Percentiles rank a stretch among this genome's conserved stretches.
These are phyloP conservation scores for Perkinsus marinus DNA, from an alignment of 169 alveolate genomes.

Conservation along the genomic window DNA sequence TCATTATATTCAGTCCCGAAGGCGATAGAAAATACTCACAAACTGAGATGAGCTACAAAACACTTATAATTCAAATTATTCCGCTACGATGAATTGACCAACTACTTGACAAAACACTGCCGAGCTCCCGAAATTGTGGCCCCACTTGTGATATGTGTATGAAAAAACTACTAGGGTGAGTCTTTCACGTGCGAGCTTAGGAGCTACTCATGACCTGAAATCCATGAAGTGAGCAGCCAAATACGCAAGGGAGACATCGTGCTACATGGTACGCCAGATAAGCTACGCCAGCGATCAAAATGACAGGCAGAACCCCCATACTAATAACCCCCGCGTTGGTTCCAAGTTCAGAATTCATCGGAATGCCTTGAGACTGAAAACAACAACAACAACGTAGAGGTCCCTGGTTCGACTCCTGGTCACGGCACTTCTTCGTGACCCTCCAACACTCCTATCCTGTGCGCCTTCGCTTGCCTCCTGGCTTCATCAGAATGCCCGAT, in stretches of 20 bases:
- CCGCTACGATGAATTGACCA: no score
- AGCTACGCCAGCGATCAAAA: background rate
- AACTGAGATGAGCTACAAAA: no score
- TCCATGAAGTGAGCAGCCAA: background rate
- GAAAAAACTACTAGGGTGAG: no score
- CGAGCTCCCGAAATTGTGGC: no score
- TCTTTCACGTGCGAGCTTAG: background rate
- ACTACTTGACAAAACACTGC: no score
- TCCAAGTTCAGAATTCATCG: background rate
- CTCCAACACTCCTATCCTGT: constrained; percentile 15
- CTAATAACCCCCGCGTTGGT: background rate
- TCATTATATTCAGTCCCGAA: no score
- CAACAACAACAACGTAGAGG: background rate
- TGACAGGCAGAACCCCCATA: background rate
- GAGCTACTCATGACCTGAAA: background rate
- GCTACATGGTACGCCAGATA: background rate
- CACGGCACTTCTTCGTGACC: background rate
- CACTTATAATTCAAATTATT: no score
- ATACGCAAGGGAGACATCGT: background rate
- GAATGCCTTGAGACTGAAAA: background rate
- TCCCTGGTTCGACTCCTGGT: background rate
- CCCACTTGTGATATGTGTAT: no score
- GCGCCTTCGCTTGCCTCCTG: constrained; percentile 11
- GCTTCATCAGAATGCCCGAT: constrained; percentile 17
- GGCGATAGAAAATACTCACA: no score